Conservation (phyloP, 2,329 filamentous ascomycete genomes). For the Sphaerostilbella broomeana region DNA sequence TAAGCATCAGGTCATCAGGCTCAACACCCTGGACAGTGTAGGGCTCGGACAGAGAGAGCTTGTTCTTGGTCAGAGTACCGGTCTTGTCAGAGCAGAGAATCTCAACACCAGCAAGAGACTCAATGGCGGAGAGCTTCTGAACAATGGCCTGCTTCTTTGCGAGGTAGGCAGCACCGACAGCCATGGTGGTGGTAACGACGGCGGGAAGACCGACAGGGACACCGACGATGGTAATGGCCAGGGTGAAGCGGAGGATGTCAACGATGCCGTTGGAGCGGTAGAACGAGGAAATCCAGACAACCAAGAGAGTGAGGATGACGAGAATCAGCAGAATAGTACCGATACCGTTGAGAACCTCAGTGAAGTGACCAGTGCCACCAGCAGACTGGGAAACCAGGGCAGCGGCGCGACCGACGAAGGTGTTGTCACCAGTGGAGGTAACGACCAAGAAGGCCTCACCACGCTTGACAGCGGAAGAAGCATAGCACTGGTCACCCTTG, state of each 20-base stretch:
- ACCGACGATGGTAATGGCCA: conserved; percentile 86
- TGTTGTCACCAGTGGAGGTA: conserved; percentile 80
- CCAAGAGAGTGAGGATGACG: conserved; percentile 70
- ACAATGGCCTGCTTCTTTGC: conserved; percentile 91
- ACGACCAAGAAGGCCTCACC: conserved; percentile 79
- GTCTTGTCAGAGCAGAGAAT: conserved; percentile 95
- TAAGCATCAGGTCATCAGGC: conserved; percentile 83
- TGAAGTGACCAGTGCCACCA: conserved; percentile 76
- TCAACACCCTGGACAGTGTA: conserved; percentile 78
- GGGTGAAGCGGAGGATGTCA: conserved; percentile 72
- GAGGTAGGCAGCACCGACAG: conserved; percentile 83
- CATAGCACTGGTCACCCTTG: conserved; percentile 72
- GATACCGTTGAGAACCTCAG: conserved; percentile 82
- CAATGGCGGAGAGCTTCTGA: conserved; percentile 85
- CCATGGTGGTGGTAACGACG: conserved; percentile 92
- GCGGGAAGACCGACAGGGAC: conserved; percentile 89
- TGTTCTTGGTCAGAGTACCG: conserved; percentile 90
- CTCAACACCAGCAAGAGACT: conserved; percentile 86
- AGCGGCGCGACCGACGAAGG: conserved; percentile 82
- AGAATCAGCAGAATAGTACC: conserved; percentile 72
- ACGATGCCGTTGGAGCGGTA: conserved; percentile 81
- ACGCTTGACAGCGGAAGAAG: conserved; percentile 85
- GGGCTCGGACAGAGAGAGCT: conserved; percentile 78
- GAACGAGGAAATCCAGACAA: conserved; percentile 83
- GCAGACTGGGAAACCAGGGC: conserved; percentile 75